Conservation (phyloP, 768 basidiomycete species). For the Tulasnella sp. region DNA sequence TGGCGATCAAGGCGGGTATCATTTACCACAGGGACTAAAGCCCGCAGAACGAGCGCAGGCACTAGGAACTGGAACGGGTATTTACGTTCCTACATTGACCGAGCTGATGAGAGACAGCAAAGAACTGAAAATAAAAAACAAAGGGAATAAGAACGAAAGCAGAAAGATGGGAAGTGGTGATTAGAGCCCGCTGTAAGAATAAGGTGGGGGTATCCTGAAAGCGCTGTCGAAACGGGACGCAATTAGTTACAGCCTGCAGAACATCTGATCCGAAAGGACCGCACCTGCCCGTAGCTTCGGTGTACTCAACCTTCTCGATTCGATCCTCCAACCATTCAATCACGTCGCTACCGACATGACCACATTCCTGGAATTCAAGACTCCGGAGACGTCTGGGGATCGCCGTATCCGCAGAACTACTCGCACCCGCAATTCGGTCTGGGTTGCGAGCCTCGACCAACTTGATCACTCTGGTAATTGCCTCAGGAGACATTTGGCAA, state of each 20-base stretch:
- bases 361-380: slow-evolving; percentile 58
- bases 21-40: no score
- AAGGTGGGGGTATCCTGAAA: background rate
- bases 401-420: slow-evolving; percentile 25
- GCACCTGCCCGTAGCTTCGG: slow-evolving; percentile 28
- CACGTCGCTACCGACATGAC: slow-evolving; percentile 50
- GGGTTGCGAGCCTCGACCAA: slow-evolving; percentile 67
- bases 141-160: background rate
- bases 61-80: background rate
- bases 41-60: no score
- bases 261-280: background rate
- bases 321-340: slow-evolving; percentile 52
- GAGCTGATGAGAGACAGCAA: background rate
- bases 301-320: slow-evolving; percentile 50
- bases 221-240: background rate
- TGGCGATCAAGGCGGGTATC: no score
- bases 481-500: slow-evolving; percentile 55
- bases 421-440: slow-evolving; percentile 17
- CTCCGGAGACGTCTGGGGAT: slow-evolving; percentile 41
- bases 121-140: background rate
- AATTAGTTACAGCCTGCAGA: background rate
- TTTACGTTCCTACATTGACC: background rate
- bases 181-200: background rate
- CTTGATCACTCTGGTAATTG: slow-evolving; percentile 54
- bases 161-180: background rate